These are phyloP conservation scores for Amaranthus palmeri DNA, from an alignment of 148 eudicot species.

Conservation along the genomic window DNA sequence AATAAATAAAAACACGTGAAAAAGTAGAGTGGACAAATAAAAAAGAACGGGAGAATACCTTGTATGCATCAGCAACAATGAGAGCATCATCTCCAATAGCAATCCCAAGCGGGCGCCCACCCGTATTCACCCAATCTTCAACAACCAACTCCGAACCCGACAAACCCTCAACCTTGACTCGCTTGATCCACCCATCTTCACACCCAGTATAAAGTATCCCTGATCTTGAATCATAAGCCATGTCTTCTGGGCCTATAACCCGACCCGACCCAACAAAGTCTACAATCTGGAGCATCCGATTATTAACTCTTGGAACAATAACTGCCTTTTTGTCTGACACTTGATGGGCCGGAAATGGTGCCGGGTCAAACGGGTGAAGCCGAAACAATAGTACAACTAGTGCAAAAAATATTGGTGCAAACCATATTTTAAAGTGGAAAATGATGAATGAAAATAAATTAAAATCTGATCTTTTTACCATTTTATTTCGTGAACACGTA, in stretches of 20 bases:
- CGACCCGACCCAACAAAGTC: constrained; percentile 21
- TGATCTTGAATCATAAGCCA: constrained; percentile 22
- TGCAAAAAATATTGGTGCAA: constrained; percentile 16
- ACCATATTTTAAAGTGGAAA: not conserved
- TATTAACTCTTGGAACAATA: not conserved
- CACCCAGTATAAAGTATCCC: constrained; percentile 31
- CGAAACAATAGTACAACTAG: not conserved
- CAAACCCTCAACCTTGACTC: constrained; percentile 13
- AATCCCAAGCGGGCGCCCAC: constrained; percentile 39
- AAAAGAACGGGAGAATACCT: too few species aligned
- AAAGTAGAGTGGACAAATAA: too few species aligned
- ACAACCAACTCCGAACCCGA: constrained; percentile 12
- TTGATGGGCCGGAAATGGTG: constrained; percentile 18
- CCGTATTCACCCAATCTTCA: constrained; percentile 34
- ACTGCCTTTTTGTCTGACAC: not conserved
- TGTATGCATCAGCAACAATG: constrained; percentile 31
- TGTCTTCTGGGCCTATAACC: constrained; percentile 34
- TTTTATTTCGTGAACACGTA: too few species aligned
- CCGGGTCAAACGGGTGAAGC: constrained; percentile 27
- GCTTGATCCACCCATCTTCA: constrained; percentile 40
- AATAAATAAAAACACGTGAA: too few species aligned
- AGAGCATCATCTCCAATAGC: constrained; percentile 19
- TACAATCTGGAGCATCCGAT: constrained; percentile 15
- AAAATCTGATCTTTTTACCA: too few species aligned
- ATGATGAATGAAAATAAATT: not conserved